A percentile compares a stretch with the other conserved stretches of the same genome.
Evolutionary conservation across 305 asterid species (phyloP).

Genomic region (Fraxinus angustifolia): DNA sequence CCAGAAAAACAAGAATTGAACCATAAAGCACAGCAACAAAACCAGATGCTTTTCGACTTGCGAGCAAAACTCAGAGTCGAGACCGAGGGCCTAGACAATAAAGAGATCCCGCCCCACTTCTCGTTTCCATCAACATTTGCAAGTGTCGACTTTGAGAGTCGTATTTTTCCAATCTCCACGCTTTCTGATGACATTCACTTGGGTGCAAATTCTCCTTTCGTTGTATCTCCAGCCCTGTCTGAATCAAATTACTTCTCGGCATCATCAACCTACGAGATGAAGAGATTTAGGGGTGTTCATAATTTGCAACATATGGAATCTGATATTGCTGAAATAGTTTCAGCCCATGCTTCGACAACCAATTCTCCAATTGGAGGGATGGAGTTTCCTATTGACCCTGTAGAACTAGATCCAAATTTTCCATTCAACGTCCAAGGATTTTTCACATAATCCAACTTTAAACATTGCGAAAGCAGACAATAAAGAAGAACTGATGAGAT

Average conservation of each 20-base stretch:
- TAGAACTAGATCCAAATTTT: conserved; percentile 55
- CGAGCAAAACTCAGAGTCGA: conserved; percentile 58
- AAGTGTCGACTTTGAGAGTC: conserved; percentile 34
- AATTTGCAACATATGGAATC: conserved; percentile 40
- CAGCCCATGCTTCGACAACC: conserved; percentile 65
- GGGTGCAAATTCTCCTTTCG: conserved; percentile 46
- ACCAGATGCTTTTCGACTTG: conserved; percentile 40
- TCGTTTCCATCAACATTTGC: conserved; percentile 51
- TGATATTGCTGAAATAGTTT: conserved; percentile 50
- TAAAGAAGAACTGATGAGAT: conserved; percentile 6
- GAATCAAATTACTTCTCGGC: conserved; percentile 62
- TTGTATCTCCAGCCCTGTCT: conserved; percentile 62
- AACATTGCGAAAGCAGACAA: conserved; percentile 1
- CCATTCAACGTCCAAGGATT: conserved; percentile 48
- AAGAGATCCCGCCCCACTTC: conserved; percentile 41
- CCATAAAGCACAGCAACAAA: conserved; percentile 33
- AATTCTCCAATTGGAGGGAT: conserved; percentile 66
- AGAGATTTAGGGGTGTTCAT: conserved; percentile 30
- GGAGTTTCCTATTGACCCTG: conserved; percentile 53
- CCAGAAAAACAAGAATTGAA: conserved; percentile 45
- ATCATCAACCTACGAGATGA: conserved; percentile 39
- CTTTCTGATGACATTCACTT: conserved; percentile 40
- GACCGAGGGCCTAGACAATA: conserved; percentile 40
- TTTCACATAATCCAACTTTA: conserved; percentile 37
- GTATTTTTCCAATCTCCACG: conserved; percentile 33